These are phyloP conservation scores for Magnusiomyces clavatus DNA, from an alignment of 1,139 yeast genomes.

Conservation along the genomic window DNA sequence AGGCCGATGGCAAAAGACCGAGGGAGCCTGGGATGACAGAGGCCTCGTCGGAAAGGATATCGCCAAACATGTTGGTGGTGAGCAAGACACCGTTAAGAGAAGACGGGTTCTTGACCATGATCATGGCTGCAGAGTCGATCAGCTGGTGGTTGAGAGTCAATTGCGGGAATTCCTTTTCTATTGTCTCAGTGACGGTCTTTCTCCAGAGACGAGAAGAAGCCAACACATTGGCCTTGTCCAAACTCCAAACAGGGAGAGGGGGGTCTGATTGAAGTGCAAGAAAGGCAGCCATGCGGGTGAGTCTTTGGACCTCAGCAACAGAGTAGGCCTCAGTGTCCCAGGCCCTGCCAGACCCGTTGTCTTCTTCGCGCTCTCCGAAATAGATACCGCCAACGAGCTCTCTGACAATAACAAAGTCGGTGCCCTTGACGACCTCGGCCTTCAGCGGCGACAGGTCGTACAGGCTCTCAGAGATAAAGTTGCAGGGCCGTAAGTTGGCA, in stretches of 20 bases:
- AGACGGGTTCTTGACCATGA: constrained; percentile 82
- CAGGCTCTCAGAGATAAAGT: constrained; percentile 80
- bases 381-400: constrained; percentile 97
- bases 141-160: constrained; percentile 82
- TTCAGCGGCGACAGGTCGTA: constrained; percentile 83
- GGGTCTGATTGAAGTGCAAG: constrained; percentile 89
- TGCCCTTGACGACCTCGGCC: constrained; percentile 76
- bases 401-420: constrained; percentile 86
- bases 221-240: constrained; percentile 94
- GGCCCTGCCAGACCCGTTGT: constrained; percentile 76
- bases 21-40: constrained; percentile 96
- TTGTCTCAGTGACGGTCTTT: constrained; percentile 78
- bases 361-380: constrained; percentile 93
- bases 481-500: constrained; percentile 95
- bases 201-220: constrained; percentile 97
- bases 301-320: constrained; percentile 85
- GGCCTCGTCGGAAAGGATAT: constrained; percentile 94
- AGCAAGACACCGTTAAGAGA: constrained; percentile 84
- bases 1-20: constrained; percentile 93
- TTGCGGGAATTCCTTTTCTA: constrained; percentile 82
- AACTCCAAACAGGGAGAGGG: constrained; percentile 89
- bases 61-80: constrained; percentile 97
- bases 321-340: constrained; percentile 91
- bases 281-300: constrained; percentile 96
- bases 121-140: constrained; percentile 98